Conservation (phyloP, 2,329 filamentous ascomycete species). For the Ophiostoma piceae region DNA sequence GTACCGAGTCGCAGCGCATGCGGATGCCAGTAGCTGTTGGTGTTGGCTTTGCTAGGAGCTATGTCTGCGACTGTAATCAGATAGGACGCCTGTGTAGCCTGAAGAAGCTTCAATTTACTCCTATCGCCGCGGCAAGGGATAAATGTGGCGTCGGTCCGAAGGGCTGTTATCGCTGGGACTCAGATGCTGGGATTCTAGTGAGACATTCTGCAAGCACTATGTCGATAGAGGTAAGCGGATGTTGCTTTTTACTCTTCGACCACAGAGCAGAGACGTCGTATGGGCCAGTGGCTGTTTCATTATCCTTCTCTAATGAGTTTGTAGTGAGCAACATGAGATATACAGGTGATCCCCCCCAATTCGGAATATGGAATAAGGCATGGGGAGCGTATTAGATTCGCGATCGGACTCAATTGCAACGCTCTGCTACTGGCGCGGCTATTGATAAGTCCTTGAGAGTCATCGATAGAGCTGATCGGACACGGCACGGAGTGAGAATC, state of each 20-base stretch:
- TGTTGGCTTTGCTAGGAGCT: neutral
- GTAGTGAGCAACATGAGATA: neutral
- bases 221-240: neutral
- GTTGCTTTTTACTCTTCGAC: neutral
- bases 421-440: neutral
- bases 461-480: too few species aligned
- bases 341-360: neutral
- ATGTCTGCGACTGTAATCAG: neutral
- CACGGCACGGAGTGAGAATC: too few species aligned
- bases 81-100: neutral
- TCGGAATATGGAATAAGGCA: neutral
- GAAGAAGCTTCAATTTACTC: neutral
- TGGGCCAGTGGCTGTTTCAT: neutral
- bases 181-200: neutral
- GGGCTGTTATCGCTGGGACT: neutral
- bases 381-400: neutral
- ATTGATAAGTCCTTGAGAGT: too few species aligned
- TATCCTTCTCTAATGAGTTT: neutral
- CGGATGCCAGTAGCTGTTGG: neutral
- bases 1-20: neutral
- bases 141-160: conserved; percentile 3
- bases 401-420: neutral
- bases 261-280: neutral
- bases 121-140: neutral
- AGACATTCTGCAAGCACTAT: neutral